Evolutionary conservation across 1,139 yeast genomes (phyloP).

Genomic region (Yamadazyma diospyri): DNA sequence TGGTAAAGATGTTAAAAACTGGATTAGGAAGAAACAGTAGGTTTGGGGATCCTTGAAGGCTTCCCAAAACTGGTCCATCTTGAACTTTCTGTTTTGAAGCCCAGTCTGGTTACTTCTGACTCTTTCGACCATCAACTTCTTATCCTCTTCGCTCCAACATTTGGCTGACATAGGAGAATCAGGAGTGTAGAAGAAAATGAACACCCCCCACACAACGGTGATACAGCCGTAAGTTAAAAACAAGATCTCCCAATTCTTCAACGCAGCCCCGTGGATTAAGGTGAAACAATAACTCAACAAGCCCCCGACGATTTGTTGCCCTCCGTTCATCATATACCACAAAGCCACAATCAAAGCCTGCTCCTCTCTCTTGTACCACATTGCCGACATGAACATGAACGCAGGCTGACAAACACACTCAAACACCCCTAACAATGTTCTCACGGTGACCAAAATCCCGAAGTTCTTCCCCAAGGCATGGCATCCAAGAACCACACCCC

Average conservation of each 20-base stretch:
- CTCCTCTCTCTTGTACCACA: slow-evolving; percentile 40
- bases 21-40: slow-evolving; percentile 35
- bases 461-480: slow-evolving; percentile 36
- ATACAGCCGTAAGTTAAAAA: slow-evolving; percentile 34
- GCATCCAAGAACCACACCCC: slow-evolving; percentile 42
- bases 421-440: slow-evolving; percentile 38
- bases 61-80: slow-evolving; percentile 27
- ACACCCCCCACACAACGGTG: slow-evolving; percentile 31
- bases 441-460: slow-evolving; percentile 37
- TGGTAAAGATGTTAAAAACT: slow-evolving; percentile 33
- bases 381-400: slow-evolving; percentile 36
- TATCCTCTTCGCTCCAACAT: slow-evolving; percentile 29
- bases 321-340: slow-evolving; percentile 41
- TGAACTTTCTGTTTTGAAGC: slow-evolving; percentile 26
- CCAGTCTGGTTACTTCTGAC: slow-evolving; percentile 34
- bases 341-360: slow-evolving; percentile 34
- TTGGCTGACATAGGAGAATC: slow-evolving; percentile 29
- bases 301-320: slow-evolving; percentile 41
- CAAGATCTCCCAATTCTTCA: slow-evolving; percentile 37
- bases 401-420: slow-evolving; percentile 48
- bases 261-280: slow-evolving; percentile 24
- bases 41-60: slow-evolving; percentile 30
- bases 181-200: slow-evolving; percentile 28
- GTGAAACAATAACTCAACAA: slow-evolving; percentile 39
- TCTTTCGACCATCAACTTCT: slow-evolving; percentile 27